A percentile compares a stretch with the other conserved stretches of the same genome.
Conservation (phyloP, 306 rosid species). For the Mimosa pudica region DNA sequence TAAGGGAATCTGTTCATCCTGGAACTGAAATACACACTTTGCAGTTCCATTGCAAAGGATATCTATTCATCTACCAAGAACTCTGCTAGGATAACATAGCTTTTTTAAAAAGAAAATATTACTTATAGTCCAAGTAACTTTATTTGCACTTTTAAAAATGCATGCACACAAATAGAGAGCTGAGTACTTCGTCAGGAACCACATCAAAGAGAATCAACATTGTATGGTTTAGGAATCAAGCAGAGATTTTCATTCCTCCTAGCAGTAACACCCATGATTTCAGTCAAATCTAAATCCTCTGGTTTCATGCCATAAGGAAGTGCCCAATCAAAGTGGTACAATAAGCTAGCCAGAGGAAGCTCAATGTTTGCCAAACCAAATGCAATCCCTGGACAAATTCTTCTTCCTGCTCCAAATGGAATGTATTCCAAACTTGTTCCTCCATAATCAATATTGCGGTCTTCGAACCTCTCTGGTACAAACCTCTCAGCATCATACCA, state of each 20-base stretch:
- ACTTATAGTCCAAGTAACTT: too few relatives aligned
- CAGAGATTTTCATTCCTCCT: neutral
- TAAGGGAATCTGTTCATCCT: too few relatives aligned
- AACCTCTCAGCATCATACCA: conserved; percentile 1
- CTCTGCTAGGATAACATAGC: too few relatives aligned
- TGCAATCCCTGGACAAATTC: conserved; percentile 14
- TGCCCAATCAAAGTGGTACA: conserved; percentile 14
- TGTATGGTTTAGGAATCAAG: neutral
- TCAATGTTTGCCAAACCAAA: conserved; percentile 21
- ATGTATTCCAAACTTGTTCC: conserved; percentile 17
- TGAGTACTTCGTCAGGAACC: neutral
- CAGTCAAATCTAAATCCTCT: conserved; percentile 24
- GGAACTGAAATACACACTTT: too few relatives aligned
- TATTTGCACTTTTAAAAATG: too few relatives aligned
- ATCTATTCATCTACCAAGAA: too few relatives aligned
- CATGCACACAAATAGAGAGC: too few relatives aligned
- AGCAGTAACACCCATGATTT: neutral
- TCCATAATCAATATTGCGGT: neutral
- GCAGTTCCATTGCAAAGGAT: too few relatives aligned
- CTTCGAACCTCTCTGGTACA: conserved; percentile 28
- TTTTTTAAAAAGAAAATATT: too few relatives aligned
- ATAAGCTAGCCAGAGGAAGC: neutral
- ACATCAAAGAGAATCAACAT: neutral
- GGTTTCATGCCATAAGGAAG: conserved; percentile 11
- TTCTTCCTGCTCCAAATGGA: conserved; percentile 33